Evolutionary conservation across 768 basidiomycete genomes (phyloP), one percentile per base, ranked within the genome.

Genomic region (Flagelloscypha sp.): DNA sequence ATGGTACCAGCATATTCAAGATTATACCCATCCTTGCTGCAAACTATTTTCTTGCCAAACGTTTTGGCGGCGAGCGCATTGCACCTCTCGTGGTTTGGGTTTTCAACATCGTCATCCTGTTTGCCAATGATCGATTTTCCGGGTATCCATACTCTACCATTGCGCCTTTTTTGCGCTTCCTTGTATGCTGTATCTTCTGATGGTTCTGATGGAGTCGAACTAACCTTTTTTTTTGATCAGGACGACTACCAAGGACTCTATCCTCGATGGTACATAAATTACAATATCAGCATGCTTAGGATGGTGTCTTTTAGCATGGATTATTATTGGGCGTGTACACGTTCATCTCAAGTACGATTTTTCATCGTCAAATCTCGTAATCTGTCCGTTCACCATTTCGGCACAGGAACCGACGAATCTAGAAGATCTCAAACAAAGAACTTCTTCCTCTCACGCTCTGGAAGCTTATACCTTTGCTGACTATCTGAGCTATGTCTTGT

Each of bases 211-310:
- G n/a, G n/a, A n/a, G n/a, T n/a, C n/a, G n/a, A n/a, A 37, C 27
- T 30, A 42, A 38, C 43, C 24, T 29, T 9, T 33, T 8, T 20
- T 32, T 36, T 41, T n/a, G 16, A 18, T 35, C n/a, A 88, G 82
- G 84, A 87, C 48, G 41, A 48, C 0, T 70, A 69, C 45, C 62
- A 70, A 53, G 95, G 95, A 5, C 60, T 86, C 12, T 82, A 93
- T 42, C 85, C 92, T 8, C 71, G 90, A 13, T 99, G 95, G 95
- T 76, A 97, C 46, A 68, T 98, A 47, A 74, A 65, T 46, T 98
- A 94, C 67, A 98, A 98, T 55, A 90, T 98, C 46, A 90, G 92
- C 2, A 93, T 93, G 84, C 68, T 98, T 27, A 76, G 94, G 21
- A 68, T 97, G 10, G 69, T 99, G 5, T 93, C 92, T 0, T 99